These are phyloP conservation scores for Melampsora medusae DNA, from an alignment of 1,284 basidiomycete species.

Conservation along the genomic window DNA sequence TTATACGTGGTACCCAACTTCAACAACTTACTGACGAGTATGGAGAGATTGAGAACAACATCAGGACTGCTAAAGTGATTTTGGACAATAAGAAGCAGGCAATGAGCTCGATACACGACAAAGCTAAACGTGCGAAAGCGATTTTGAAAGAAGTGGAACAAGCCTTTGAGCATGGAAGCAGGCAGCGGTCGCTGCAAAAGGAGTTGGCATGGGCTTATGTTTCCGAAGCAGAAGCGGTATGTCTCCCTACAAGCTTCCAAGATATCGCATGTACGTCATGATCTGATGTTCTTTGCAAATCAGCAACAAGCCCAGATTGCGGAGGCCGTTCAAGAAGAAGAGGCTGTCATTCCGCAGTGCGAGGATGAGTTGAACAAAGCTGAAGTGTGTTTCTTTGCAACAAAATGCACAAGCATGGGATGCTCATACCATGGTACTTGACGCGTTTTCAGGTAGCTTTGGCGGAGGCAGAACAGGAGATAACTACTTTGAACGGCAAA, in stretches of 20 bases:
- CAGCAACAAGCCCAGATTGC: conserved; percentile 10
- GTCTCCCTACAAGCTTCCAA: not conserved
- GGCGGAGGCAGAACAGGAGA: conserved; percentile 41
- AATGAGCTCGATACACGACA: conserved; percentile 69
- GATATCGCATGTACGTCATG: not conserved
- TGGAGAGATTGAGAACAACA: conserved; percentile 69
- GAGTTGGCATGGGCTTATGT: conserved; percentile 90
- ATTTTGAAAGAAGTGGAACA: conserved; percentile 71
- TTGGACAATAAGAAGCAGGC: conserved; percentile 60
- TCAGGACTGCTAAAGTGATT: conserved; percentile 62
- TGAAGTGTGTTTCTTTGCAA: conserved; percentile 47
- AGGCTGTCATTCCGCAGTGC: conserved; percentile 36
- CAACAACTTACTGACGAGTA: conserved; percentile 84
- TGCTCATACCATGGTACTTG: not conserved
- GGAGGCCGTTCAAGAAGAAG: conserved; percentile 16
- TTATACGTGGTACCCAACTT: conserved; percentile 88
- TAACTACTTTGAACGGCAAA: not conserved
- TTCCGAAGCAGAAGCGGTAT: conserved; percentile 59
- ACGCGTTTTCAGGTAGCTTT: conserved; percentile 53
- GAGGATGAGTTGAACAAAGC: conserved; percentile 60
- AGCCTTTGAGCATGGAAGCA: conserved; percentile 69
- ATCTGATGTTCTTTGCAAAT: not conserved
- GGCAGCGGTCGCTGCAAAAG: conserved; percentile 69
- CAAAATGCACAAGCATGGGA: no score
- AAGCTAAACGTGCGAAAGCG: conserved; percentile 63